Base-by-base conservation (phyloP, 2,329 filamentous ascomycete species). In the Diaporthe longicolla region DNA sequence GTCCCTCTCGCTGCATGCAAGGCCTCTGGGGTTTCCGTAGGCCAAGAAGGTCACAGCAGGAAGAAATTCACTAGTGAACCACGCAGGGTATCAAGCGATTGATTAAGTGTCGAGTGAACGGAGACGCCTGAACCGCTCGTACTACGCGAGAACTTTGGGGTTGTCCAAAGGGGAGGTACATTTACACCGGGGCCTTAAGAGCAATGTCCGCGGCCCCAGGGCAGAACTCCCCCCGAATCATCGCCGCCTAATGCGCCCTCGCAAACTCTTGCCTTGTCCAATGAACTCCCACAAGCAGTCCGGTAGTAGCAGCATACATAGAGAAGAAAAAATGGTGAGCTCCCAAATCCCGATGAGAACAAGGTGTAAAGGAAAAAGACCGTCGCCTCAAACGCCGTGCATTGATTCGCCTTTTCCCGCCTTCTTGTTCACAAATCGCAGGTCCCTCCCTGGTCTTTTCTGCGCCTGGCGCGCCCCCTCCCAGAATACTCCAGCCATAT, bases 231-330 rank as follows among this genome's bases (percentile, higher is more conserved):
- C 58, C 58, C 35, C 55, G 29, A 58, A 58, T n/a, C 55, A 58
- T 58, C 19, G 55, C 55, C 29, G 55, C 55, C 55, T 32, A 58
- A 58, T 58, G 8, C 17, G 10, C 55, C 48, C 45, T 68, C 63
- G 63, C 63, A 68, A 68, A 68, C 48, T 68, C 45, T 68, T 68
- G 48, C 63, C 63, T 29, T 29, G 59, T 10, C 15, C 24, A 48
- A 19, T 32, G 15, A 26, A 61, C 35, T 61, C 37, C 58, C 37
- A 45, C 26, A 40, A 48, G 40, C n/a, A 48, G 17, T 21, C 59
- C 59, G 19, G 13, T 26, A 37, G 45, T 21, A 50, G 45, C 29
- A 52, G 48, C 40, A 43, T 43, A 43, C 13, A 17, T 6, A 43
- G 10, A 50, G 48, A 50, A 50, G 10, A 52, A 52, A 52, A 13